Base-by-base conservation (phyloP, 2,329 filamentous ascomycete species). In the Dendryphion nanum region DNA sequence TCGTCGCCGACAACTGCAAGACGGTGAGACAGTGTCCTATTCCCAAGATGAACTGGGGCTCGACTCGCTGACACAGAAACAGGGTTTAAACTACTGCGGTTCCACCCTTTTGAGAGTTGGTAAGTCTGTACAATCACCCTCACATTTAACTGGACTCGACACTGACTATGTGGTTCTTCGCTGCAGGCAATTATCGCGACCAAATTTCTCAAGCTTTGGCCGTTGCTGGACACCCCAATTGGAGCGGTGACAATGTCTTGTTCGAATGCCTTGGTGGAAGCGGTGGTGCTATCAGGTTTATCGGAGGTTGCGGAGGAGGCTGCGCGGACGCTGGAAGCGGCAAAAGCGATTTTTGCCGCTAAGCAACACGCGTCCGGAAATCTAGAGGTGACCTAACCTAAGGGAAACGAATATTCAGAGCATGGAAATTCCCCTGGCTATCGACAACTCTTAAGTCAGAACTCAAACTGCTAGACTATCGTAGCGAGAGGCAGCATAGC, bases 211-310 rank as follows among this genome's bases (percentile, higher is more conserved):
- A 26, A n/a, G 23, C 23, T n/a, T 26, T 26, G n/a, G 23, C 23
- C n/a, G 23, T 26, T n/a, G 23, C 23, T 26, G 23, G 23, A 10
- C 23, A 26, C 23, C 10, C 23, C 10, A 10, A 8, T 26, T 26
- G 23, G 23, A n/a, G n/a, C n/a, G 23, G 23, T n/a, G n/a, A 8
- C 23, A 26, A 26, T 26, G 14, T 13, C 12, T 13, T 33, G 31
- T 17, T 33, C 18, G 18, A 33, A 3, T 33, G 31, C 23, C 23
- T 26, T n/a, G 23, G 23, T n/a, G 23, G 23, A 10, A 8, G 10
- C 23, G n/a, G 23, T n/a, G 23, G 23, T 26, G 23, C 23, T 26
- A 26, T 26, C n/a, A 26, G n/a, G 23, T 26, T 26, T 26, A 26
- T 26, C 23, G n/a, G n/a, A n/a, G 23, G 23, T n/a, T 26, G 23